Evolutionary conservation across 805 yeast genomes (phyloP).

Genomic region (Spathaspora girioi): DNA sequence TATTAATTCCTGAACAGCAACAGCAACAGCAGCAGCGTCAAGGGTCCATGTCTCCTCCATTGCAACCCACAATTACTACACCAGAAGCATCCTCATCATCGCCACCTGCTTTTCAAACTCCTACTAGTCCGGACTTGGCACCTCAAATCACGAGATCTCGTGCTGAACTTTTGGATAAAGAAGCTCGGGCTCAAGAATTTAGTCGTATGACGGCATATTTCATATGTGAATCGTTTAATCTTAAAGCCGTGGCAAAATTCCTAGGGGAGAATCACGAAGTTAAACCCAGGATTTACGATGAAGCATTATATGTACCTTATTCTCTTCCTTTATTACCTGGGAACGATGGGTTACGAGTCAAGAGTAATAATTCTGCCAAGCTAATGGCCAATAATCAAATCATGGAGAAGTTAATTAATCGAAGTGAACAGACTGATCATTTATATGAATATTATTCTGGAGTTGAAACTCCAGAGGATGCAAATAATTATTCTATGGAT

Average conservation of each 20-base stretch:
- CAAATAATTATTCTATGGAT: constrained; percentile 44
- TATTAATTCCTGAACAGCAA: constrained; percentile 69
- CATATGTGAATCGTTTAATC: constrained; percentile 76
- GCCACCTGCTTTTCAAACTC: background rate
- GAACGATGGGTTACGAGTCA: constrained; percentile 68
- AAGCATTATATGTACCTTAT: constrained; percentile 88
- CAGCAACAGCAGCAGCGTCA: constrained; percentile 18
- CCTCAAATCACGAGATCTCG: constrained; percentile 37
- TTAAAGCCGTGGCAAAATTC: constrained; percentile 61
- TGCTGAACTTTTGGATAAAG: constrained; percentile 59
- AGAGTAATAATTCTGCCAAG: constrained; percentile 57
- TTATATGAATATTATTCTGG: constrained; percentile 90
- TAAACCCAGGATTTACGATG: constrained; percentile 84
- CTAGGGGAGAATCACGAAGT: constrained; percentile 72
- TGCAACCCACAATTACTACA: constrained; percentile 6
- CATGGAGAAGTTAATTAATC: constrained; percentile 77
- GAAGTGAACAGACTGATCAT: constrained; percentile 84
- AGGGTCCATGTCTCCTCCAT: constrained; percentile 5
- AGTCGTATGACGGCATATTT: constrained; percentile 91
- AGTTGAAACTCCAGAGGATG: constrained; percentile 59
- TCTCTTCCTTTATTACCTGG: constrained; percentile 86
- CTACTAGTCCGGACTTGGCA: constrained; percentile 14
- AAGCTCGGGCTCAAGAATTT: constrained; percentile 56
- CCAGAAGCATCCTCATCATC: constrained; percentile 8
- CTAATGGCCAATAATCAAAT: constrained; percentile 39